Base-by-base conservation (phyloP, 805 yeast genomes). In the Saturnispora sanitii region DNA sequence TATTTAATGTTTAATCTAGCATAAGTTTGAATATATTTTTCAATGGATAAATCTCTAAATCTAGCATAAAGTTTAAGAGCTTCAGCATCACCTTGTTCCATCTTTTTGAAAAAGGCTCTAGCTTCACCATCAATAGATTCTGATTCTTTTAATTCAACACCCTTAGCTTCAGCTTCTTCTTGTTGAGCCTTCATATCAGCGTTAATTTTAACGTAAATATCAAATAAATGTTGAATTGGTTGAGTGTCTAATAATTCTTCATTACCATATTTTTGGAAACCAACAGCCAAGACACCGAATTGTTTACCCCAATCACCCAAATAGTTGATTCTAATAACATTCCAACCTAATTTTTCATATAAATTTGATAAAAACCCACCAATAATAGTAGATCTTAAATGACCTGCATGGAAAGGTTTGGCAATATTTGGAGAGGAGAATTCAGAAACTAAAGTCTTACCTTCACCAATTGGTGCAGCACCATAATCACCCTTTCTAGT, bases 281-380 rank as follows among this genome's bases (percentile, higher is more conserved):
- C 99, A 47, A 92, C 82, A 20, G 97, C 98, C 52, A 92, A 71
- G 35, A 92, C 62, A 63, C 98, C 99, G 56, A 90, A 92, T 68
- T 92, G 99, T 66, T 92, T 92, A 43, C 99, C 99, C 98, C 98
- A 92, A 66, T 92, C 99, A 56, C 99, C 99, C 50, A 92, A 71
- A 64, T 92, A 92, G 70, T 92, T 92, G 69, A 90, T 72, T 66
- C 96, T 77, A 50, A 73, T 65, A 34, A 92, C 98, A n/a, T 85
- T 75, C 84, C 90, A 92, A 35, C 97, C 98, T 43, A 80, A 69
- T 51, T 76, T 79, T 65, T 87, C 96, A 59, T 92, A 84, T 60
- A 92, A 70, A 64, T 88, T 90, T 31, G 95, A 66, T 37, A 92
- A 62, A 67, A 87, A 92, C 13, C 97, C 97, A 53, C 99, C 99